Conservation (phyloP, 169 alveolate genomes). For the Pseudocohnilembus persalinus region DNA sequence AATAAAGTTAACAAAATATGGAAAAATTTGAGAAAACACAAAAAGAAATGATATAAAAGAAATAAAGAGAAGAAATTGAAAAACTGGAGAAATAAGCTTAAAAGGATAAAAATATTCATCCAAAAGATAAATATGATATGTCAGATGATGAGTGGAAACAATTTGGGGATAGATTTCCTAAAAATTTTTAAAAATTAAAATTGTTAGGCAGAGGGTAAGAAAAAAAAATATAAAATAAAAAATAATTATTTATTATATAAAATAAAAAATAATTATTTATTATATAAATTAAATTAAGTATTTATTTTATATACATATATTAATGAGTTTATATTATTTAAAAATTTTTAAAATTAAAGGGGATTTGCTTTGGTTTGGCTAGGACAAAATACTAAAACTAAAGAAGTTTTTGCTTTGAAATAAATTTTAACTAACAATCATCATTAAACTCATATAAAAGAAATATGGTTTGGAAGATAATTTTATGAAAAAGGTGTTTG, state of each 20-base stretch:
- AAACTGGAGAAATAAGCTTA: background rate
- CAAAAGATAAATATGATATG: constrained; percentile 35
- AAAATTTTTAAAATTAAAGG: constrained; percentile 2
- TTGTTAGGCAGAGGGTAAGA: constrained; percentile 31
- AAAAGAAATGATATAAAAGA: background rate
- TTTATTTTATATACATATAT: background rate
- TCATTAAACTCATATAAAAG: constrained; percentile 46
- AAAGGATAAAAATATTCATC: constrained; percentile 7
- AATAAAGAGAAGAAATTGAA: background rate
- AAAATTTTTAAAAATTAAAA: constrained; percentile 24
- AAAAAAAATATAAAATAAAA: too few species aligned
- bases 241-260: too few species aligned
- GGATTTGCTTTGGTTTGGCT: constrained; percentile 45
- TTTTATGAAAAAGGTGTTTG: constrained; percentile 36
- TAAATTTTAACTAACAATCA: constrained; percentile 32
- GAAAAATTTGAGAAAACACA: background rate
- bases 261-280: too few species aligned
- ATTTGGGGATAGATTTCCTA: constrained; percentile 44
- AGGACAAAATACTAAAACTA: constrained; percentile 37
- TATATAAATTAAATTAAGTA: too few species aligned
- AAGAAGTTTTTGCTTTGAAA: constrained; percentile 40
- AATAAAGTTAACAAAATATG: background rate
- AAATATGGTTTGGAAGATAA: constrained; percentile 40
- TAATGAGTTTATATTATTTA: background rate
- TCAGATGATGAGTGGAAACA: constrained; percentile 33